phyloP scores from a whole-genome alignment of 2,329 filamentous ascomycete species.

The Capronia epimyces region DNA sequence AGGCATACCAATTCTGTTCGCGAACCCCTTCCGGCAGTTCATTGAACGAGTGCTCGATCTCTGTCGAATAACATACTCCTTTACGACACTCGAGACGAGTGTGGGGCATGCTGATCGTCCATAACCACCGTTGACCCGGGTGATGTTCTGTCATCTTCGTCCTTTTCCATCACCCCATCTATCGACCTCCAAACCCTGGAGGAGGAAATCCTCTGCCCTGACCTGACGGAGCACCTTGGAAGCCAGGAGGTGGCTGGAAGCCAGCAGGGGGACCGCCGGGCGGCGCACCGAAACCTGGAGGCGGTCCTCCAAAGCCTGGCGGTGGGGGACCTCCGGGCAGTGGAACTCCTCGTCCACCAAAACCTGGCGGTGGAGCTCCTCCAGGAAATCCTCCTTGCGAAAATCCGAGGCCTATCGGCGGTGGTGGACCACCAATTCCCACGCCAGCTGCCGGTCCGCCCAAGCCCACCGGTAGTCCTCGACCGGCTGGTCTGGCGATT shows the following conservation, averaged over 20 bases:
- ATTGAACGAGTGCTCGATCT: too few relatives aligned
- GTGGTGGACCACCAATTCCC: constrained; percentile 61
- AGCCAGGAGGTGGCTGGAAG: constrained; percentile 62
- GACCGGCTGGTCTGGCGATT: constrained; percentile 82
- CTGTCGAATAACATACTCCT: too few relatives aligned
- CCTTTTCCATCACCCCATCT: background rate
- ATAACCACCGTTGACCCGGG: background rate
- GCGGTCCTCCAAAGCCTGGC: constrained; percentile 44
- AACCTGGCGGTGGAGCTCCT: constrained; percentile 47
- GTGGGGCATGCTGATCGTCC: background rate
- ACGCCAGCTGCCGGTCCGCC: constrained; percentile 86
- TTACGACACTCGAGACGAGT: too few relatives aligned
- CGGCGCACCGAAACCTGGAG: constrained; percentile 35
- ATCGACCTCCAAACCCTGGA: constrained; percentile 43
- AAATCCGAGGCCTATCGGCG: constrained; percentile 50
- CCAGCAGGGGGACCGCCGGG: constrained; percentile 33
- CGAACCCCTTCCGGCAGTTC: too few relatives aligned
- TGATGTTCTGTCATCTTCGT: background rate
- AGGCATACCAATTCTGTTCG: too few relatives aligned
- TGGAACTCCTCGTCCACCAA: constrained; percentile 44
- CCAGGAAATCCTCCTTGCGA: constrained; percentile 51
- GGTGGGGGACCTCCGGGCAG: constrained; percentile 35
- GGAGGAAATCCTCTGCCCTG: constrained; percentile 50
- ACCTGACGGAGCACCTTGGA: constrained; percentile 61
- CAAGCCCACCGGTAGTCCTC: constrained; percentile 75